phyloP scores from a whole-genome alignment of 2,329 filamentous ascomycete species.

The Aureobasidium sp. region DNA sequence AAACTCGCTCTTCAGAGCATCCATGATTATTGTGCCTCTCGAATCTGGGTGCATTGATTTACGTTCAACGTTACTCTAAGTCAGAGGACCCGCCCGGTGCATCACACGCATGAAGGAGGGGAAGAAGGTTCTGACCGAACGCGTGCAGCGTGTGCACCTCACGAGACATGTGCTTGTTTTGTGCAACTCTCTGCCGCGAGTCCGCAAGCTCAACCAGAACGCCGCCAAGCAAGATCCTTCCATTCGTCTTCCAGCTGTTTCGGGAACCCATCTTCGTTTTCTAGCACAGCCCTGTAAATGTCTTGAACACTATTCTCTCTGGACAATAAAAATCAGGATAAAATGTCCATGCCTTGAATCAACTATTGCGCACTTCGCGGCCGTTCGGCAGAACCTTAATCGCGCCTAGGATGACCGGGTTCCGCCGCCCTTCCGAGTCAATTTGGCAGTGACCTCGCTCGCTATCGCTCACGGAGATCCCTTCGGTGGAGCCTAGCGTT shows the following conservation, averaged over 20 bases:
- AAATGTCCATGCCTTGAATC: conserved; percentile 1
- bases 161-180: conserved; percentile 3
- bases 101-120: conserved; percentile 1
- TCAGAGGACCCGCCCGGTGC: background rate
- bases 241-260: background rate
- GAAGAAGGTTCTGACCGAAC: conserved; percentile 1
- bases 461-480: background rate
- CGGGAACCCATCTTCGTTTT: background rate
- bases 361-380: conserved; percentile 2
- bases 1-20: too few relatives aligned
- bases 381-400: conserved; percentile 14
- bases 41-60: too few relatives aligned
- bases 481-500: conserved; percentile 5
- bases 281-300: conserved; percentile 3
- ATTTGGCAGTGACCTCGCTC: background rate
- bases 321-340: background rate
- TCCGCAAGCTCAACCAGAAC: too few relatives aligned
- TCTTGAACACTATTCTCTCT: conserved; percentile 7
- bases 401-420: background rate
- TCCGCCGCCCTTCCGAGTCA: background rate
- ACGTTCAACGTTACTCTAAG: background rate
- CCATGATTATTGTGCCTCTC: background rate
- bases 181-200: background rate
- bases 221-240: background rate
- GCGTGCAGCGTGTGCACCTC: conserved; percentile 1